phyloP scores from a whole-genome alignment of 768 basidiomycete genomes.

The button mushroom (Agaricus bisporus) region DNA sequence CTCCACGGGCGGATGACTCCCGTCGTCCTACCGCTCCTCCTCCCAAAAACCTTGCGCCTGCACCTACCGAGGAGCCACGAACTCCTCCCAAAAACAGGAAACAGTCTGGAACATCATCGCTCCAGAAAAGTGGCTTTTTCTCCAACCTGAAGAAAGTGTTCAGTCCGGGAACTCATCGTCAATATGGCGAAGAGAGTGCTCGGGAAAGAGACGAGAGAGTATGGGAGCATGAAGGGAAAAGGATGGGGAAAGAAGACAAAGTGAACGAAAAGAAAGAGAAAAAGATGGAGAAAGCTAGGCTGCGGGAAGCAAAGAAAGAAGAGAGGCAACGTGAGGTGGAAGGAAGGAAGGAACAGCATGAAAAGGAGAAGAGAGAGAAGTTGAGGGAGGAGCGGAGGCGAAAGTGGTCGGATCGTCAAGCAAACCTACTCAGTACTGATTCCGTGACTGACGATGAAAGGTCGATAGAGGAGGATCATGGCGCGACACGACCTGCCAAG shows the following conservation, averaged over 20 bases:
- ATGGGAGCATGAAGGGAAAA: not conserved
- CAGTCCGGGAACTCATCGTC: constrained; percentile 11
- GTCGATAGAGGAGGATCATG: not conserved
- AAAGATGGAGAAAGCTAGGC: constrained; percentile 2
- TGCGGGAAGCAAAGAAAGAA: constrained; percentile 5
- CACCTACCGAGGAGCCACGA: not conserved
- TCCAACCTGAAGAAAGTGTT: constrained; percentile 44
- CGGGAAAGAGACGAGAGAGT: constrained; percentile 8
- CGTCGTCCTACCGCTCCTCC: not conserved
- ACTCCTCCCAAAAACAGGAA: not conserved
- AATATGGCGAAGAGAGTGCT: not conserved
- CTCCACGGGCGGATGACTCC: not conserved
- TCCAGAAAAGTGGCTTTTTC: constrained; percentile 28
- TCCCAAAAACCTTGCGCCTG: not conserved
- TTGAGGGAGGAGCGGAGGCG: constrained; percentile 1
- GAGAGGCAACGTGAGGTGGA: not conserved
- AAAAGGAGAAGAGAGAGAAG: not conserved
- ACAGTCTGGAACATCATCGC: constrained; percentile 8
- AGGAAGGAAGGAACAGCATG: constrained; percentile 1
- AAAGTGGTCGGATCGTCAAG: not conserved
- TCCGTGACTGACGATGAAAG: not conserved
- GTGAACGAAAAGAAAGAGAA: not conserved
- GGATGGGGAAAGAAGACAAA: not conserved
- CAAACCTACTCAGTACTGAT: not conserved
- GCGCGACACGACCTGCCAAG: constrained; percentile 1